phyloP scores from a whole-genome alignment of 2,329 filamentous ascomycete genomes.

The Apiospora saccharicola region DNA sequence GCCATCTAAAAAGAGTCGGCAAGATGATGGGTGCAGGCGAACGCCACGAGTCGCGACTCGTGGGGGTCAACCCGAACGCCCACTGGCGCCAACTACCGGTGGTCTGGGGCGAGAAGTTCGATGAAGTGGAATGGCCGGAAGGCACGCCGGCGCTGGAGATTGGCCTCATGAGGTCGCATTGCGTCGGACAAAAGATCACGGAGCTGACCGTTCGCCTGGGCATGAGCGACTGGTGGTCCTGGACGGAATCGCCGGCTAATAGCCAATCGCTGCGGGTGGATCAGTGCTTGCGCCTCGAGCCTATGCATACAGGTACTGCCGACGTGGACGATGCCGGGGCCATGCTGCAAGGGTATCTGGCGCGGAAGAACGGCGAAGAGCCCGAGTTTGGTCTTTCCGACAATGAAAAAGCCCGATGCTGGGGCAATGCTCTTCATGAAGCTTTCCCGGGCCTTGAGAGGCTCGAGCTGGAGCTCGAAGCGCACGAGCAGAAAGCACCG shows the following conservation, averaged over 20 bases:
- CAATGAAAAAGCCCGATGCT: slow-evolving; percentile 35
- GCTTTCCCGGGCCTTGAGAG: slow-evolving; percentile 38
- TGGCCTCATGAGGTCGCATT: background rate
- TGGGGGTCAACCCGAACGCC: background rate
- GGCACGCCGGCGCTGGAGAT: background rate
- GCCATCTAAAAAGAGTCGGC: background rate
- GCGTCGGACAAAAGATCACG: slow-evolving; percentile 33
- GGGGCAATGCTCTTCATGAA: slow-evolving; percentile 37
- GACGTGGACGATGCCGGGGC: slow-evolving; percentile 28
- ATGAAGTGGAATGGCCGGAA: slow-evolving; percentile 23
- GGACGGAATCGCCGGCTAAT: slow-evolving; percentile 30
- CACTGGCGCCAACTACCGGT: slow-evolving; percentile 11
- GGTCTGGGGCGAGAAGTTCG: slow-evolving; percentile 12
- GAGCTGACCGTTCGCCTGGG: slow-evolving; percentile 37
- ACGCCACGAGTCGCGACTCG: slow-evolving; percentile 32
- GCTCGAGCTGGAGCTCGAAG: slow-evolving; percentile 38
- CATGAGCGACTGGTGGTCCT: slow-evolving; percentile 40
- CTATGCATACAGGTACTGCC: slow-evolving; percentile 37
- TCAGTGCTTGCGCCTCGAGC: slow-evolving; percentile 33
- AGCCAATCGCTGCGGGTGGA: slow-evolving; percentile 29
- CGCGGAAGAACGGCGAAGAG: slow-evolving; percentile 35
- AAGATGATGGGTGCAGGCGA: slow-evolving; percentile 26
- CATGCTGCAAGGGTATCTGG: slow-evolving; percentile 36
- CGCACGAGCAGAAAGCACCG: slow-evolving; percentile 34
- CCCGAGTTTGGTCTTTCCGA: slow-evolving; percentile 37